phyloP scores from a whole-genome alignment of 352 stramenopile species.

The Globisporangium nodosum region DNA sequence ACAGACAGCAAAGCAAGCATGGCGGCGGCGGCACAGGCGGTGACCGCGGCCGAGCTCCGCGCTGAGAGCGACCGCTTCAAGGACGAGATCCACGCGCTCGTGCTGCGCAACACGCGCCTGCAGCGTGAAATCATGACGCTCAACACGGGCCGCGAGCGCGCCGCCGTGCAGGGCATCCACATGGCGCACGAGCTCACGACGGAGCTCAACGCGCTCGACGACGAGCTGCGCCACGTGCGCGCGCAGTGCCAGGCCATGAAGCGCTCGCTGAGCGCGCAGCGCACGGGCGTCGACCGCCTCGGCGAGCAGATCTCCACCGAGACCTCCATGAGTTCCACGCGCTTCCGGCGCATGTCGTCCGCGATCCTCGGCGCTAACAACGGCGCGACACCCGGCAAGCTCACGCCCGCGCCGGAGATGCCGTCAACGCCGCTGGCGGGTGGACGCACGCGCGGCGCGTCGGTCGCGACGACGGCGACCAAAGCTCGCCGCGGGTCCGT shows the following conservation, averaged over 20 bases:
- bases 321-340: constrained; percentile 15
- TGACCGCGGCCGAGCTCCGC: constrained; percentile 21
- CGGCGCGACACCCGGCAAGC: constrained; percentile 12
- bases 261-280: constrained; percentile 18
- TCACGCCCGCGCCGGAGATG: constrained; percentile 6
- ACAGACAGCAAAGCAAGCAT: background rate
- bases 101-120: constrained; percentile 55
- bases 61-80: constrained; percentile 54
- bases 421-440: background rate
- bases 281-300: constrained; percentile 14
- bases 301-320: constrained; percentile 11
- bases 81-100: constrained; percentile 52
- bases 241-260: constrained; percentile 40
- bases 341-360: constrained; percentile 17
- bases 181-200: constrained; percentile 38
- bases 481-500: constrained; percentile 9
- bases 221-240: constrained; percentile 31
- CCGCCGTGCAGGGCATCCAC: constrained; percentile 30
- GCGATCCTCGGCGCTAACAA: constrained; percentile 5
- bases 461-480: constrained; percentile 16
- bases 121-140: constrained; percentile 57
- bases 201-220: constrained; percentile 35
- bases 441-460: constrained; percentile 19
- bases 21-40: background rate
- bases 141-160: constrained; percentile 38